These are phyloP conservation scores for Penicillium turbatum DNA, from an alignment of 495 filamentous ascomycete species.

Conservation along the genomic window DNA sequence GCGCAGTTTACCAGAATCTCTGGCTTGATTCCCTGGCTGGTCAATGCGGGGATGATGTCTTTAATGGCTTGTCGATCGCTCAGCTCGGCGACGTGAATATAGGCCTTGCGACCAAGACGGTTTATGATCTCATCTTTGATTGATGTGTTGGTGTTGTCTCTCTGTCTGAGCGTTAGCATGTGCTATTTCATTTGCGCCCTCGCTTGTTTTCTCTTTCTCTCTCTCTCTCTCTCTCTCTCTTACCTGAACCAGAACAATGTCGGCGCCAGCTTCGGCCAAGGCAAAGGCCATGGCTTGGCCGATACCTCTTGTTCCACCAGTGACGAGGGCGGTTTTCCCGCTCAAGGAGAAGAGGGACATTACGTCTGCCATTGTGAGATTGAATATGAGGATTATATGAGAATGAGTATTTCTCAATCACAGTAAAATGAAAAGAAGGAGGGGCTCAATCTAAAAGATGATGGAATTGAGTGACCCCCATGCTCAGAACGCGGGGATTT, in stretches of 20 bases:
- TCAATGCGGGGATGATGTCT: conserved; percentile 55
- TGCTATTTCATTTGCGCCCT: not conserved
- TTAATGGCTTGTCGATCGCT: conserved; percentile 55
- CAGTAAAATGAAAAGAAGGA: not conserved
- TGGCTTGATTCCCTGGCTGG: conserved; percentile 55
- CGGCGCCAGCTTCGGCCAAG: conserved; percentile 78
- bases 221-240: not conserved
- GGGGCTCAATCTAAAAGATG: not conserved
- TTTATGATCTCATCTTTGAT: conserved; percentile 59
- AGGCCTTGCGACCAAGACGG: conserved; percentile 60
- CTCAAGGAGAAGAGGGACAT: conserved; percentile 42
- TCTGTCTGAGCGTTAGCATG: conserved; percentile 34
- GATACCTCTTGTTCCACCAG: conserved; percentile 84
- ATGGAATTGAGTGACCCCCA: not conserved
- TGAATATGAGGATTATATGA: not conserved
- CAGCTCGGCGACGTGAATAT: conserved; percentile 73
- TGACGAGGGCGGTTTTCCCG: conserved; percentile 72
- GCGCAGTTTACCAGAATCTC: conserved; percentile 81
- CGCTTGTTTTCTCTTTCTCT: no score
- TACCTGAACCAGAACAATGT: conserved; percentile 63
- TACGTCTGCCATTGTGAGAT: conserved; percentile 26
- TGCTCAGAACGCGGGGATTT: conserved; percentile 1
- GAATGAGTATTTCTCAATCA: not conserved
- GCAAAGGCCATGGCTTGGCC: conserved; percentile 79
- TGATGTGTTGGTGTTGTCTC: conserved; percentile 59